phyloP scores from a whole-genome alignment of 2,329 filamentous ascomycete genomes.

The Ophiostoma australiae region DNA sequence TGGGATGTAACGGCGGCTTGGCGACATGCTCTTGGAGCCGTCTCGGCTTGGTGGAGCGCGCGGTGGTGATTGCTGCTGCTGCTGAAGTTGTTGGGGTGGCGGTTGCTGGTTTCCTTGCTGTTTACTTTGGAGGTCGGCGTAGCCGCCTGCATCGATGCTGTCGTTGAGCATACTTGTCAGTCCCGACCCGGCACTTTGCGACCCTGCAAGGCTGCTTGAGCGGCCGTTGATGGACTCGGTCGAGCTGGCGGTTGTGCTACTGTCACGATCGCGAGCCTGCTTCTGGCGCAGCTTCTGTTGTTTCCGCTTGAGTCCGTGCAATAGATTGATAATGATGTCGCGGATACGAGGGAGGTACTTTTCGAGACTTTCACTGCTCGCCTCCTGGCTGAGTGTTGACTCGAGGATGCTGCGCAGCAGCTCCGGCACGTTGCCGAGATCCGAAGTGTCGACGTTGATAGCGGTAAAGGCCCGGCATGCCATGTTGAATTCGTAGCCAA shows the following conservation, averaged over 20 bases:
- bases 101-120: constrained; percentile 22
- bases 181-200: constrained; percentile 53
- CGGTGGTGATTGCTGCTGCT: constrained; percentile 31
- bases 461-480: constrained; percentile 94
- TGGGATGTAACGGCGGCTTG: constrained; percentile 44
- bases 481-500: constrained; percentile 99
- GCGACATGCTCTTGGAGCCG: constrained; percentile 39
- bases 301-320: constrained; percentile 95
- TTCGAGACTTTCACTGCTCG: constrained; percentile 87
- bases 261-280: constrained; percentile 54
- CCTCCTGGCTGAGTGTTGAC: constrained; percentile 93
- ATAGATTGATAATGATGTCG: constrained; percentile 96
- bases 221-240: constrained; percentile 13
- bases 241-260: constrained; percentile 51
- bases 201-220: constrained; percentile 56
- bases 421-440: constrained; percentile 93
- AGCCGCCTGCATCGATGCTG: constrained; percentile 49
- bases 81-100: constrained; percentile 33
- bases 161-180: constrained; percentile 57
- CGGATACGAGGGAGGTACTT: constrained; percentile 89
- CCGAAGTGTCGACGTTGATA: constrained; percentile 91
- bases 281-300: constrained; percentile 77
- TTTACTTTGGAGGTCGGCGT: constrained; percentile 33
- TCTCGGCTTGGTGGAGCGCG: constrained; percentile 31
- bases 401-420: constrained; percentile 85